Evolutionary conservation across 208 protist genomes (phyloP).

Genomic region (Leishmania tropica): DNA sequence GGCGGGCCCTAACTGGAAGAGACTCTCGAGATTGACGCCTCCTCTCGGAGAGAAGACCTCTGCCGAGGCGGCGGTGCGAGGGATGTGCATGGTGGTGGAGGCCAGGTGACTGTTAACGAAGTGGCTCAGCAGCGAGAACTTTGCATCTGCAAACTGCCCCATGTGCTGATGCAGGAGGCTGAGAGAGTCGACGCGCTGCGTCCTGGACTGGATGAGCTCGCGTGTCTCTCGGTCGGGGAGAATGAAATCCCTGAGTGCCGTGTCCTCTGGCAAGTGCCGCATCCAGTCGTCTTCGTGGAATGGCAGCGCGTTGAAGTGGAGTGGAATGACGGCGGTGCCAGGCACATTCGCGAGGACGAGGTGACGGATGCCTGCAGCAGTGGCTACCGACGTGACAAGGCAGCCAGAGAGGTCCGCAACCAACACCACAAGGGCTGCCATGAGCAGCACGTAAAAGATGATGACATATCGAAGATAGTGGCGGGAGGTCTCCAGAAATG

Average conservation of each 20-base stretch:
- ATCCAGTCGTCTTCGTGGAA: conserved; percentile 67
- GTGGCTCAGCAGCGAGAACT: conserved; percentile 62
- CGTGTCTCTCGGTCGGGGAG: conserved; percentile 18
- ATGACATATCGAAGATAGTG: conserved; percentile 17
- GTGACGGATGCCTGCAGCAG: conserved; percentile 34
- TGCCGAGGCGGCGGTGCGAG: conserved; percentile 26
- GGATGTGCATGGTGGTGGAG: conserved; percentile 68
- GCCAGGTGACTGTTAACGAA: conserved; percentile 57
- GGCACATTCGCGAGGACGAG: conserved; percentile 51
- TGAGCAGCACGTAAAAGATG: conserved; percentile 25
- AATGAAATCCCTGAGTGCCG: conserved; percentile 26
- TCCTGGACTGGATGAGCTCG: conserved; percentile 3
- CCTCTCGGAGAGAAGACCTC: conserved; percentile 57
- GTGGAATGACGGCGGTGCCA: conserved; percentile 48
- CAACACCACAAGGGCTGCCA: conserved; percentile 7
- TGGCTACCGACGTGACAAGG: conserved; percentile 36
- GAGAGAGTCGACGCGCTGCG: neutral
- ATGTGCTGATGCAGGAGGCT: conserved; percentile 16
- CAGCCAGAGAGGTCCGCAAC: conserved; percentile 24
- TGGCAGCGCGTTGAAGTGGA: conserved; percentile 64
- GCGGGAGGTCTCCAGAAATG: conserved; percentile 13
- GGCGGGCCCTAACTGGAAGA: conserved; percentile 50
- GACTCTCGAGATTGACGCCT: conserved; percentile 53
- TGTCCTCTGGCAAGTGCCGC: conserved; percentile 33
- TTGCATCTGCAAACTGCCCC: conserved; percentile 31